Percentiles rank a stretch among this genome's conserved stretches.
Evolutionary conservation across 441 rosid species (phyloP).

Genomic region (Viola pubescens): DNA sequence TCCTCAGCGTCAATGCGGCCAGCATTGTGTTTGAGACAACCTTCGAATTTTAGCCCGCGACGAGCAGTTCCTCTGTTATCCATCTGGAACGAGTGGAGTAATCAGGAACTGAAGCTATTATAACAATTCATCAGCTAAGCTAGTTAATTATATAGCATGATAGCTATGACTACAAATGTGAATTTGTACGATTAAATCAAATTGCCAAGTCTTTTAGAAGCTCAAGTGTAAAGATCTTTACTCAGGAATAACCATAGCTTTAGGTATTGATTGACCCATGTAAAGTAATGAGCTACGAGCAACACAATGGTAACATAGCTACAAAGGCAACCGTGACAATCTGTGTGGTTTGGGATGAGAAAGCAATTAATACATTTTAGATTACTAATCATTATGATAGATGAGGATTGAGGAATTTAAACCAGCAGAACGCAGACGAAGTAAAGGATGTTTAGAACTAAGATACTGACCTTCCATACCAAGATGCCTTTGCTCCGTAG

Average conservation of each 20-base stretch:
- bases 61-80: slow-evolving; percentile 89
- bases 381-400: background rate
- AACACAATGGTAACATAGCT: too few relatives aligned
- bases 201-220: background rate
- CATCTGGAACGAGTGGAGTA: slow-evolving; percentile 39
- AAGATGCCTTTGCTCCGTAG: slow-evolving; percentile 81
- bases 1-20: slow-evolving; percentile 69
- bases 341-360: background rate
- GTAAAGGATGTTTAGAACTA: background rate
- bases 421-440: background rate
- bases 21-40: slow-evolving; percentile 47
- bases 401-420: background rate
- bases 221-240: background rate
- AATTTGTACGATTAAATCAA: background rate
- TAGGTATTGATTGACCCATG: background rate
- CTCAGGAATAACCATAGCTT: background rate
- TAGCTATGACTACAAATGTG: background rate
- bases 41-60: slow-evolving; percentile 84
- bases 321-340: background rate
- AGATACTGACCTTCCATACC: slow-evolving; percentile 77
- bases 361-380: background rate
- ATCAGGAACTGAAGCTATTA: background rate
- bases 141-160: background rate
- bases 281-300: too few relatives aligned
- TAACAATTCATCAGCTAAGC: background rate